Percentiles rank a stretch among this genome's conserved stretches.
phyloP scores from a whole-genome alignment of 2,329 filamentous ascomycete genomes.

The Paecilomyces dactylethromorphus region DNA sequence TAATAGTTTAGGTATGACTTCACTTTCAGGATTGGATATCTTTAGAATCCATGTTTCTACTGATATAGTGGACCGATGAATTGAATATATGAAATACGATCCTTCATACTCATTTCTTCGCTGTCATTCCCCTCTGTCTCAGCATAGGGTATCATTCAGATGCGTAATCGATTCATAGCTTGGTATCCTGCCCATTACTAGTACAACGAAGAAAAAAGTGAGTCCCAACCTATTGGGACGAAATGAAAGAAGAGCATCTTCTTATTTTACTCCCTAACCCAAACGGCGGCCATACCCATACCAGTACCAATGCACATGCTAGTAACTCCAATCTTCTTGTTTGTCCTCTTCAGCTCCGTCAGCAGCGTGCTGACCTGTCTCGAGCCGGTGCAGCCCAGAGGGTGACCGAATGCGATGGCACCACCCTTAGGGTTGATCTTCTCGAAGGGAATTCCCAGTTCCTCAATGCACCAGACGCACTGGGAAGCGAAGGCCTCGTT shows the following conservation, averaged over 20 bases:
- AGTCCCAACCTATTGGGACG: slow-evolving; percentile 2
- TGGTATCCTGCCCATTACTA: neutral
- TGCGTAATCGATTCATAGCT: neutral
- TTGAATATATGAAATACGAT: no score
- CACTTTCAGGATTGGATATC: neutral
- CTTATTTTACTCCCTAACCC: slow-evolving; percentile 74
- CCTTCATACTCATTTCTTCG: no score
- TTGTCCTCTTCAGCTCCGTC: slow-evolving; percentile 79
- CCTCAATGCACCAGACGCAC: slow-evolving; percentile 86
- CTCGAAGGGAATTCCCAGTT: slow-evolving; percentile 71
- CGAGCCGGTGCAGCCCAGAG: slow-evolving; percentile 87
- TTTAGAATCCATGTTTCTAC: neutral
- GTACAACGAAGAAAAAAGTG: slow-evolving; percentile 1
- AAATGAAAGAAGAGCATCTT: slow-evolving; percentile 8
- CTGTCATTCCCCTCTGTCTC: no score
- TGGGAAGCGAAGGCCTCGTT: slow-evolving; percentile 98
- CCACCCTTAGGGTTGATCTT: slow-evolving; percentile 98
- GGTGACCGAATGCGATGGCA: slow-evolving; percentile 93
- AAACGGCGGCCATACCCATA: slow-evolving; percentile 96
- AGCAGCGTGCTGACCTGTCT: slow-evolving; percentile 88
- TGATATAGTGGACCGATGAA: no score
- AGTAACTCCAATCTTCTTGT: slow-evolving; percentile 80
- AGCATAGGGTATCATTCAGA: neutral
- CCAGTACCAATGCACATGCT: slow-evolving; percentile 96
- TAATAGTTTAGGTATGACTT: neutral